A percentile compares a stretch with the other conserved stretches of the same genome.
Conservation (phyloP, 768 basidiomycete genomes). For the Krasilnikovozyma curviuscula region DNA sequence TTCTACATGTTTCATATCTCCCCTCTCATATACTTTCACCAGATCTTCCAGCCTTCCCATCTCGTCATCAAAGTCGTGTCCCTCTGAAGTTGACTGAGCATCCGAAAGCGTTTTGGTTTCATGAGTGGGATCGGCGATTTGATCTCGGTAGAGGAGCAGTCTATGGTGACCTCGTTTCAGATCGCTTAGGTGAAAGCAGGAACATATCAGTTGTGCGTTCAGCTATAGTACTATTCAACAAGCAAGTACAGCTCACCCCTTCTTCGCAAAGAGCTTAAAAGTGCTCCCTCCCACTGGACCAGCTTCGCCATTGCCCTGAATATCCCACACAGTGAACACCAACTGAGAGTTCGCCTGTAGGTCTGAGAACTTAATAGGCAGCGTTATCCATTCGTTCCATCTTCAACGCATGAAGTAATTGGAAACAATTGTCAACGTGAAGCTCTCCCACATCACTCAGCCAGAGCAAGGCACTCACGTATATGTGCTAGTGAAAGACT, state of each 20-base stretch:
- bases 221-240: background rate
- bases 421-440: background rate
- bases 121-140: constrained; percentile 66
- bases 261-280: constrained; percentile 76
- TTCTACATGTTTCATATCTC: constrained; percentile 80
- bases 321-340: constrained; percentile 90
- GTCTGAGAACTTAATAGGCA: constrained; percentile 85
- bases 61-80: constrained; percentile 48
- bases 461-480: constrained; percentile 33
- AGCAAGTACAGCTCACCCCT: constrained; percentile 41
- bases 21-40: constrained; percentile 89
- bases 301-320: constrained; percentile 58
- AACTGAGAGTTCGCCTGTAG: constrained; percentile 75
- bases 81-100: constrained; percentile 63
- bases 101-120: constrained; percentile 47
- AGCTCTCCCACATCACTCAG: background rate
- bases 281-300: constrained; percentile 80
- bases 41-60: constrained; percentile 83
- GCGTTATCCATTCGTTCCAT: constrained; percentile 89
- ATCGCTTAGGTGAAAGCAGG: constrained; percentile 36
- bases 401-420: constrained; percentile 26
- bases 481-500: constrained; percentile 68
- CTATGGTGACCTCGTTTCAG: constrained; percentile 80
- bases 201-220: too few species aligned
- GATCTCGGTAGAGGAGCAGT: constrained; percentile 58